A percentile compares a stretch with the other conserved stretches of the same genome.
Evolutionary conservation across 1,139 yeast genomes (phyloP).

Genomic region (Yueomyces sp.): DNA sequence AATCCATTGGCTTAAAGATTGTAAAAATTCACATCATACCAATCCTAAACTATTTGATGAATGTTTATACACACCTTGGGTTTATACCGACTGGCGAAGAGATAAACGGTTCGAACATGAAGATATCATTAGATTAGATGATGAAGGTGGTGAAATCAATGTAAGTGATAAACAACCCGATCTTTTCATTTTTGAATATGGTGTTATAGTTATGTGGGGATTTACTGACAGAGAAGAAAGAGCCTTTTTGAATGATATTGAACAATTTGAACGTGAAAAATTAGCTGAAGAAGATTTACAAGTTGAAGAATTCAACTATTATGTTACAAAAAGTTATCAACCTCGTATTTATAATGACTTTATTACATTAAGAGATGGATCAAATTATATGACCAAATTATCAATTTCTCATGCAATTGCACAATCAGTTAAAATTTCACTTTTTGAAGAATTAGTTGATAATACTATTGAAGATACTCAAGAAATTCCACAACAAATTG

Average conservation of each 20-base stretch:
- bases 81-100: conserved; percentile 68
- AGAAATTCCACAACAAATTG: conserved; percentile 91
- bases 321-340: conserved; percentile 83
- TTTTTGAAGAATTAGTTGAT: conserved; percentile 90
- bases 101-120: conserved; percentile 31
- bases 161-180: conserved; percentile 62
- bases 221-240: conserved; percentile 74
- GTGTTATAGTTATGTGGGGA: conserved; percentile 94
- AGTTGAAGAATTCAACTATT: conserved; percentile 86
- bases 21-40: conserved; percentile 61
- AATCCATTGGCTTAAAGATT: conserved; percentile 71
- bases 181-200: conserved; percentile 82
- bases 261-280: conserved; percentile 82
- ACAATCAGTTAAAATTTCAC: conserved; percentile 84
- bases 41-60: conserved; percentile 86
- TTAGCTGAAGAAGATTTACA: conserved; percentile 85
- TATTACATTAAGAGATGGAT: conserved; percentile 80
- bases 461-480: conserved; percentile 94
- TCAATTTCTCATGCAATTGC: conserved; percentile 88
- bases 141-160: conserved; percentile 90
- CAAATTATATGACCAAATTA: conserved; percentile 78
- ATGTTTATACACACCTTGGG: conserved; percentile 82
- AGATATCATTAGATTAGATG: conserved; percentile 60
- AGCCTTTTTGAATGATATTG: conserved; percentile 70
- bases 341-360: conserved; percentile 93